A percentile compares a stretch with the other conserved stretches of the same genome.
These are phyloP conservation scores for Colletotrichum sp. DNA, from an alignment of 2,329 filamentous ascomycete species.

Conservation along the genomic window DNA sequence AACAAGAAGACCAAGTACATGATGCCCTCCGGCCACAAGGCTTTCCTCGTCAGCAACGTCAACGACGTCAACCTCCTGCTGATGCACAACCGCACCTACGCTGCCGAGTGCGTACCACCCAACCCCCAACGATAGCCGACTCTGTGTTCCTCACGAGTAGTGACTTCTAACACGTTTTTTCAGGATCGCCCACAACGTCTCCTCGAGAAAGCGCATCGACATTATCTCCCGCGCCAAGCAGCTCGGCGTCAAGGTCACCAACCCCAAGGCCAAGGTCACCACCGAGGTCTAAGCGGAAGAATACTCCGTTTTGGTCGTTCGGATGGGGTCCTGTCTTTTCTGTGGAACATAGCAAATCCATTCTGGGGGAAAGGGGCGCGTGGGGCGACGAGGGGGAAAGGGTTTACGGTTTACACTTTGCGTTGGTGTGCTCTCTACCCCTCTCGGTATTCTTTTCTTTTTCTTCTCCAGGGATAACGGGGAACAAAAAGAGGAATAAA, in stretches of 20 bases:
- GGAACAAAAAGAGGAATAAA: conserved; percentile 6
- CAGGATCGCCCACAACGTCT: conserved; percentile 98
- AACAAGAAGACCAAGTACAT: conserved; percentile 99
- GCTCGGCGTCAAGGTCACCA: conserved; percentile 99
- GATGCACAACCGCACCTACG: conserved; percentile 99
- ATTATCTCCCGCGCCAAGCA: conserved; percentile 98
- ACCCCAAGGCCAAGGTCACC: conserved; percentile 98
- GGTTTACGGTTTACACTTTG: conserved; percentile 18
- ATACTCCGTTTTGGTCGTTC: neutral
- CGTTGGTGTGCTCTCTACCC: conserved; percentile 21
- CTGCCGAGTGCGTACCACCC: conserved; percentile 82
- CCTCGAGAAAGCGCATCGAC: conserved; percentile 97
- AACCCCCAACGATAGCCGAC: neutral
- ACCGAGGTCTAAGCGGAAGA: conserved; percentile 76
- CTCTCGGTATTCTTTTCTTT: neutral
- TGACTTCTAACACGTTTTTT: conserved; percentile 27
- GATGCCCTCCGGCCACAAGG: conserved; percentile 99
- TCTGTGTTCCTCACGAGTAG: neutral
- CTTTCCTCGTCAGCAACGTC: conserved; percentile 98
- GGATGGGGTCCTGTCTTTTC: neutral
- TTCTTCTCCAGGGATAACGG: neutral
- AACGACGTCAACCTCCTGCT: conserved; percentile 96
- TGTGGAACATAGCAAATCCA: neutral
- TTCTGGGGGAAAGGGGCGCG: conserved; percentile 3
- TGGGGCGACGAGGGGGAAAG: neutral